Base-by-base conservation (phyloP, 2,329 filamentous ascomycete genomes). In the Neopestalotiopsis sp. region DNA sequence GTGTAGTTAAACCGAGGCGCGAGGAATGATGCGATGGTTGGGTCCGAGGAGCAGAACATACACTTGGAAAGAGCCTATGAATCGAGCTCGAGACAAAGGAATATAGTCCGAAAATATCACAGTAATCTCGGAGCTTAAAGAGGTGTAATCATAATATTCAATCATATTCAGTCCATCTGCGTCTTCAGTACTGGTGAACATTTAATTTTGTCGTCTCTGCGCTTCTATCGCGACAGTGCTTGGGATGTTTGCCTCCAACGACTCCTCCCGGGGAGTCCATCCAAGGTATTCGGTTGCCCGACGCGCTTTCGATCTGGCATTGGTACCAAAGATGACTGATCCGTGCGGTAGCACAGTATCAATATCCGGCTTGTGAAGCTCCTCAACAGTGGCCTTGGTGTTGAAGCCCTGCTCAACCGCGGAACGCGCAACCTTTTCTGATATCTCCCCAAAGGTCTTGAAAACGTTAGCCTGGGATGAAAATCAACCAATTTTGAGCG, bases 271-370 rank as follows among this genome's bases (percentile, higher is more conserved):
- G 0, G 88, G 87, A 64, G 81, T 80, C 89, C 89, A 91, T 0
- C 84, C 85, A 7, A 91, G 73, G 57, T 89, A 70, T 72, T 86
- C 83, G 56, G 79, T 83, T 5, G 82, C 89, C 42, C 89, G 81
- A 64, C 81, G 80, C 0, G 88, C 85, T 67, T 79, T 82, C 40
- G 84, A 83, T 69, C 86, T 79, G 13, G 88, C 89, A 71, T 91
- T 91, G 62, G 84, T 83, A 0, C 89, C 89, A 80, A 87, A 89
- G 5, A 86, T 78, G 6, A 86, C 78, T 57, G 81, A 79, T 10
- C 86, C 87, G 61, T 80, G 81, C 0, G 80, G 78, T 0, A 82
- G 77, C 17, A 85, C 75, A 17, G 81, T 79, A 59, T 53, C 80
- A 1, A 84, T 83, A 7, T 87, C 85, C 0, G 81, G 79, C 0